phyloP scores from a whole-genome alignment of 2,329 filamentous ascomycete genomes.

The Thelonectria olida region DNA sequence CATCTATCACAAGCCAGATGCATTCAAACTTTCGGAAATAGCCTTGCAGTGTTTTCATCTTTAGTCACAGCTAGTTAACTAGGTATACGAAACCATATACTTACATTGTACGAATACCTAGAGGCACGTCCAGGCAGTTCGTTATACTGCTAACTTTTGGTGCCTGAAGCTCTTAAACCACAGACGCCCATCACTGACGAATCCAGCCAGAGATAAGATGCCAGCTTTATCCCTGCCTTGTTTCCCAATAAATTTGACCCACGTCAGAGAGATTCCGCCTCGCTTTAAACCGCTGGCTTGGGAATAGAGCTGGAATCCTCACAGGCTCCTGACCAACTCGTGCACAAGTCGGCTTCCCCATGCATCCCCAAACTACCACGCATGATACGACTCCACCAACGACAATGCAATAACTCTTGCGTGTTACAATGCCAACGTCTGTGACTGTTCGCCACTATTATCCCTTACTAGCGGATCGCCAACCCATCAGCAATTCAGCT shows the following conservation, averaged over 20 bases:
- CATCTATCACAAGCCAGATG: not conserved
- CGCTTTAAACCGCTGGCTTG: not conserved
- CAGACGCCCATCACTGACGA: not conserved
- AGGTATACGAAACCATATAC: not conserved
- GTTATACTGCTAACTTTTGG: too few species aligned
- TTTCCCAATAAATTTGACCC: slow-evolving; percentile 11
- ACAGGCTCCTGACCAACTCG: too few species aligned
- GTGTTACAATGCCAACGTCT: not conserved
- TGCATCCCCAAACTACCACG: not conserved
- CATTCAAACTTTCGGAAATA: too few species aligned
- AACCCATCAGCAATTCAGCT: not conserved
- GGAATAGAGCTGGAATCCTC: too few species aligned
- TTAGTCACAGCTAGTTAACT: too few species aligned
- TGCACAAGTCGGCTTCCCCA: too few species aligned
- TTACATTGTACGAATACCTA: not conserved
- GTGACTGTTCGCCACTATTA: not conserved
- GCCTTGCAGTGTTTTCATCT: too few species aligned
- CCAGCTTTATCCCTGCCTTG: not conserved
- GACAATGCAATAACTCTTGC: not conserved
- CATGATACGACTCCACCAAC: not conserved
- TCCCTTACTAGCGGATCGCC: not conserved
- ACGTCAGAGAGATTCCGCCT: not conserved
- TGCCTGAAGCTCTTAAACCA: too few species aligned
- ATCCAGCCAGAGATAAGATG: not conserved
- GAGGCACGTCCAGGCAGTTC: too few species aligned